phyloP scores from a whole-genome alignment of 257 asterid species.

The Solanum etuberosum region DNA sequence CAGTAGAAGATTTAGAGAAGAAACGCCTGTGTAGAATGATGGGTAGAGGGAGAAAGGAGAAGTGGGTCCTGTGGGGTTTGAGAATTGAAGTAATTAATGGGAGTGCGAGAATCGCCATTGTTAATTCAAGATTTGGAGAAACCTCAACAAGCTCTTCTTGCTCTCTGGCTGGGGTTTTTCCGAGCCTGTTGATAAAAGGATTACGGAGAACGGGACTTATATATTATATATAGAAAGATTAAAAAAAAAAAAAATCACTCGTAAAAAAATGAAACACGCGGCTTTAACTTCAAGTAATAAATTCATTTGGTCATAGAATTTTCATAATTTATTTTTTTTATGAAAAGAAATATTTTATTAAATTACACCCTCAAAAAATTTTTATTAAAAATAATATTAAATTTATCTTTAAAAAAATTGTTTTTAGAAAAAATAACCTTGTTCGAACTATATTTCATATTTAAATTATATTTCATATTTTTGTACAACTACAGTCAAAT shows the following conservation, averaged over 20 bases:
- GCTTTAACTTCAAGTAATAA: not conserved
- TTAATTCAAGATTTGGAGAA: not conserved
- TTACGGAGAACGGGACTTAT: not conserved
- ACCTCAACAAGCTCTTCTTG: not conserved
- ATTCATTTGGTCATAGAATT: no score
- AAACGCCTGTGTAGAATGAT: slow-evolving; percentile 18
- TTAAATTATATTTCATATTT: no score
- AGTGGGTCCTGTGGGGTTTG: slow-evolving; percentile 24
- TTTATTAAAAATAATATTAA: no score
- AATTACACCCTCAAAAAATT: no score
- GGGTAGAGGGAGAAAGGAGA: slow-evolving; percentile 21
- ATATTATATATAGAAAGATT: not conserved
- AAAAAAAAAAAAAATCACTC: not conserved
- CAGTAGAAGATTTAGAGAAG: slow-evolving; percentile 18
- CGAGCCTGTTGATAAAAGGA: not conserved
- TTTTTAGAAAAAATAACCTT: not conserved
- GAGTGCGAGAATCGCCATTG: slow-evolving; percentile 56
- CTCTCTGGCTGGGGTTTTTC: not conserved
- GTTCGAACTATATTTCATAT: not conserved
- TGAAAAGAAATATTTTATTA: no score
- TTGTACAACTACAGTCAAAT: not conserved
- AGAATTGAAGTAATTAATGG: slow-evolving; percentile 61
- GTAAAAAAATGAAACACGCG: not conserved
- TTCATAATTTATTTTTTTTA: no score
- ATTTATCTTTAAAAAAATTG: no score